Base-by-base conservation (phyloP, 139 green algal species). In the Pseudopediastrum boryanum region DNA sequence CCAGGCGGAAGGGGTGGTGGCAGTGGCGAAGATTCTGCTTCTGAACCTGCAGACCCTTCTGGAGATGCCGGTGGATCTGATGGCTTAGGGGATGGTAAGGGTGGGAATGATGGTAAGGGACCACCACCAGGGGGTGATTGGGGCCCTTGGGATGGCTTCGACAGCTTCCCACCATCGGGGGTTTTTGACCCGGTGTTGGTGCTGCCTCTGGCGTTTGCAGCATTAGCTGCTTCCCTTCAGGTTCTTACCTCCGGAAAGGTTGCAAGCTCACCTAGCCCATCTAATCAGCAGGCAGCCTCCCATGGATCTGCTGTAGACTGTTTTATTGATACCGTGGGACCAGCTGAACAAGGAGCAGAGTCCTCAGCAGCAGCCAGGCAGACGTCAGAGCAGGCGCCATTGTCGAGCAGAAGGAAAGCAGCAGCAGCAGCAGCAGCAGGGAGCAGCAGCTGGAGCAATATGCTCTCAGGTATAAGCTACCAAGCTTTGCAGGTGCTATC, bases 181-280 rank as follows among this genome's bases (percentile, higher is more conserved):
- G 74, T 62, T 9, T 21, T 81, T 1, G 74, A 81, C 44, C 74
- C 74, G 27, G 61, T 81, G 9, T 46, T 81, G 25, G 27, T 81
- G 43, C 46, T 81, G 25, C 74, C 74, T 42, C 46, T 81, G n/a
- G 46, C 62, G 6, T 41, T 81, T 52, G 74, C 74, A 12, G 46
- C 48, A 36, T 46, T 39, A 12, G 42, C 10, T 2, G 27, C n/a
- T 13, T 23, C 27, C 9, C 59, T 51, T 31, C 46, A 27, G 44
- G 59, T 33, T 19, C 16, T 58, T 19, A 58, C 48, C 16, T n/a
- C 3, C 62, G 62, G 33, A 25, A 54, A 8, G 39, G 21, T 9
- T 10, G 33, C 70, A 33, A 29, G 9, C 29, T 33, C 46, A 48
- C 29, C 29, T 9, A 50, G 29, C 4, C 16, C 29, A 41, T 38